Evolutionary conservation across 441 rosid species (phyloP), one percentile per base, ranked within the genome.

Genomic region (Macaranga tanarius): DNA sequence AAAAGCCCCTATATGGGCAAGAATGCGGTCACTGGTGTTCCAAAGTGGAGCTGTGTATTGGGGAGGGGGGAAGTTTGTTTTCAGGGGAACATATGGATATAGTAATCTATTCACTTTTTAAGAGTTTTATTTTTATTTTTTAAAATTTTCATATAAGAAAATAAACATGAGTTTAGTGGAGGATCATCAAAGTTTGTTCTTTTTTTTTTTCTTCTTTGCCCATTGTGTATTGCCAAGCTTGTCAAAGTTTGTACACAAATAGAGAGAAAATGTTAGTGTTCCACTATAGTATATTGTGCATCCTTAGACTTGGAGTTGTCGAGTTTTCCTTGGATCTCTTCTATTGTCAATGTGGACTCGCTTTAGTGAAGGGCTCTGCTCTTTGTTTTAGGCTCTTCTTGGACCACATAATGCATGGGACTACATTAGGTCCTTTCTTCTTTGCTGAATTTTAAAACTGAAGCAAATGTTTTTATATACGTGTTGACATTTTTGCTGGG

Each of bases 401-500:
- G 9, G 40, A 62, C 52, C 11, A 2, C 15, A 38, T 45, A 19
- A 15, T 48, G 62, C 69, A 34, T 17, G 34, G 75, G 31, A 19
- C 1, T 67, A 54, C 16, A 48, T 0, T 6, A 62, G 19, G 40
- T 25, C 20, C 23, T 67, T 71, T 15, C 66, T 25, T 13, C 23
- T 42, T 34, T 74, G 12, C 19, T 59, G 22, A 11, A 25, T 55
- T 62, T 26, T 23, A 28, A 16, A 51, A 10, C 42, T 52, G 40
- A 54, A 44, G 45, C 28, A 12, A 65, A 12, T 62, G 12, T 25
- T 62, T 74, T 62, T 34, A 19, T 23, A 42, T 15, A 76, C 23
- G 31, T 54, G 65, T 69, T 54, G 34, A 31, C 78, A 45, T 76
- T 45, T 67, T 71, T 69, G 10, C 45, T 52, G 71, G 51, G 50